A percentile compares a stretch with the other conserved stretches of the same genome.
phyloP scores from a whole-genome alignment of 2,329 filamentous ascomycete species.

The Cercospora janseana region DNA sequence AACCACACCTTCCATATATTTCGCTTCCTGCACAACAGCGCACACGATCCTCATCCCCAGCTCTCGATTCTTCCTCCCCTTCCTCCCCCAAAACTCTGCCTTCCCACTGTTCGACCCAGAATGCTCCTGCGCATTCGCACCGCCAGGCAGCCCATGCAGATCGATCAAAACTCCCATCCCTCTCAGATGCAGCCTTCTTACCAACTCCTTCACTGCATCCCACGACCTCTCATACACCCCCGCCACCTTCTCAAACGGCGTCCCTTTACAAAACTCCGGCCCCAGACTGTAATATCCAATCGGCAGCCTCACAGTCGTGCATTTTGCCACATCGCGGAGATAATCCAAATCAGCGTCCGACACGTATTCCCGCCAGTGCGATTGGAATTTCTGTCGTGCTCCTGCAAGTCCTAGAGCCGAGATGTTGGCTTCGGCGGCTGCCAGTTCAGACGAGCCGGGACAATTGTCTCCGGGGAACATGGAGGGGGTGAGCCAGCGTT shows the following conservation, averaged over 20 bases:
- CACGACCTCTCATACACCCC: slow-evolving; percentile 56
- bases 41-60: slow-evolving; percentile 50
- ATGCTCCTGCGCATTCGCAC: slow-evolving; percentile 56
- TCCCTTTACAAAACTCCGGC: slow-evolving; percentile 50
- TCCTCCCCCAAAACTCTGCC: slow-evolving; percentile 53
- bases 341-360: slow-evolving; percentile 54
- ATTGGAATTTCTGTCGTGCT: slow-evolving; percentile 53
- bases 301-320: slow-evolving; percentile 59
- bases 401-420: slow-evolving; percentile 49
- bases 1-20: slow-evolving; percentile 47
- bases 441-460: slow-evolving; percentile 51
- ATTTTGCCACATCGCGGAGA: slow-evolving; percentile 53
- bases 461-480: slow-evolving; percentile 49
- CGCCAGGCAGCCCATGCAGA: slow-evolving; percentile 58
- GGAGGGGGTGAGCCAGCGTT: slow-evolving; percentile 55
- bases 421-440: slow-evolving; percentile 51
- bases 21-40: slow-evolving; percentile 52
- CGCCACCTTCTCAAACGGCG: slow-evolving; percentile 52
- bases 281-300: slow-evolving; percentile 61
- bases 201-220: slow-evolving; percentile 49
- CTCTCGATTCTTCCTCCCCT: slow-evolving; percentile 42
- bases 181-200: slow-evolving; percentile 45
- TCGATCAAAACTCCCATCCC: slow-evolving; percentile 60
- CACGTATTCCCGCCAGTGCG: slow-evolving; percentile 54
- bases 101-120: slow-evolving; percentile 54